phyloP scores from a whole-genome alignment of 495 filamentous ascomycete species.

The Chaetomium fimeti region DNA sequence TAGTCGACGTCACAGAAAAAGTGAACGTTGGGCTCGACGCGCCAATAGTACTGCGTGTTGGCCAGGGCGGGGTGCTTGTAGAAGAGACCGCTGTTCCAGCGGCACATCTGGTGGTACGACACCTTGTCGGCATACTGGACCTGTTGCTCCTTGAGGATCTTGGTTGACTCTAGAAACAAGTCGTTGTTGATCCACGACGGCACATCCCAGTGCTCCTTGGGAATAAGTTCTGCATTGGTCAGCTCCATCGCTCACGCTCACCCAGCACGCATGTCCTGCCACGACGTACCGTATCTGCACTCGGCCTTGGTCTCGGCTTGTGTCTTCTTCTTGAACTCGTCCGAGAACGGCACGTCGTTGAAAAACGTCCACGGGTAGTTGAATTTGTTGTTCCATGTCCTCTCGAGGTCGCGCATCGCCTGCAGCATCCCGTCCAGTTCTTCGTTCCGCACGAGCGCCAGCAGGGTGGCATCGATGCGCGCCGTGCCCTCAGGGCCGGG shows the following conservation, averaged over 20 bases:
- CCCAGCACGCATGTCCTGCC: too few relatives aligned
- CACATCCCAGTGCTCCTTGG: conserved; percentile 89
- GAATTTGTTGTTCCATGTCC: conserved; percentile 98
- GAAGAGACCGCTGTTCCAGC: conserved; percentile 98
- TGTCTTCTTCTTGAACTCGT: conserved; percentile 86
- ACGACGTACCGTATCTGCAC: conserved; percentile 69
- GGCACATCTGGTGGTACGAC: conserved; percentile 99
- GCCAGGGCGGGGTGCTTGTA: conserved; percentile 89
- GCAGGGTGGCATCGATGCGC: conserved; percentile 88
- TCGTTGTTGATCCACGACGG: conserved; percentile 90
- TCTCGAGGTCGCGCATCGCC: conserved; percentile 85
- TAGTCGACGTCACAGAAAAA: conserved; percentile 99
- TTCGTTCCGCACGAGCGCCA: conserved; percentile 89
- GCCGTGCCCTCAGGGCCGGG: conserved; percentile 69
- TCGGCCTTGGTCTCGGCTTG: conserved; percentile 78
- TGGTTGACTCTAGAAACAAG: conserved; percentile 77
- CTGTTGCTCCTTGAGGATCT: conserved; percentile 75
- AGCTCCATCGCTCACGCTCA: conserved; percentile 10
- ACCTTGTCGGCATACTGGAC: conserved; percentile 86
- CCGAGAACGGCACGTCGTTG: conserved; percentile 88
- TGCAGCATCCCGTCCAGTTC: conserved; percentile 80
- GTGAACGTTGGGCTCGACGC: conserved; percentile 97
- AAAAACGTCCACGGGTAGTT: conserved; percentile 99
- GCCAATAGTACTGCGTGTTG: conserved; percentile 91
- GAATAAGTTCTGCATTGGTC: conserved; percentile 66